Conservation (phyloP, 2,329 filamentous ascomycete genomes). For the Nigrospora sphaerica region DNA sequence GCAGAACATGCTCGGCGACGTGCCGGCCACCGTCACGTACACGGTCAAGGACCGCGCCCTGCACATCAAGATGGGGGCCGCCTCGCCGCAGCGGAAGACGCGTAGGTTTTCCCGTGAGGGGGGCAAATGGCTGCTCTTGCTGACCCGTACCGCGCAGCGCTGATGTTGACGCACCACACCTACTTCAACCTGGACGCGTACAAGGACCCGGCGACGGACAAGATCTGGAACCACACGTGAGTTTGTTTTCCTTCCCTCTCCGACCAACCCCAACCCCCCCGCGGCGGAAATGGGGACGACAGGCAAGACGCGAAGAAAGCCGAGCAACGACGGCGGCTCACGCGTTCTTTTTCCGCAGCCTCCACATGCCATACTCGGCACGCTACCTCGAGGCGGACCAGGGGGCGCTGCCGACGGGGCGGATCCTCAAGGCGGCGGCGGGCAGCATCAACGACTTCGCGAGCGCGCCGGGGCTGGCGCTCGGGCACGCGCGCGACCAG, state of each 20-base stretch:
- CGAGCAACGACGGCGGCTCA: too few relatives aligned
- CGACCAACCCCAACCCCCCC: too few relatives aligned
- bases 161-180: slow-evolving; percentile 59
- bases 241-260: too few relatives aligned
- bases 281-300: too few relatives aligned
- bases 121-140: not conserved
- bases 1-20: slow-evolving; percentile 54
- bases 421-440: slow-evolving; percentile 47
- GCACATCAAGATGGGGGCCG: slow-evolving; percentile 53
- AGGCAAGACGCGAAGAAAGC: too few relatives aligned
- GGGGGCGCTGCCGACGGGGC: slow-evolving; percentile 51
- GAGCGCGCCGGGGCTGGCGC: slow-evolving; percentile 46
- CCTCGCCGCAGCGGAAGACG: slow-evolving; percentile 39
- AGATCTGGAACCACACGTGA: slow-evolving; percentile 51
- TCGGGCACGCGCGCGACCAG: slow-evolving; percentile 53
- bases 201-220: slow-evolving; percentile 45
- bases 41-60: slow-evolving; percentile 49
- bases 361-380: slow-evolving; percentile 39
- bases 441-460: slow-evolving; percentile 61
- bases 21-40: slow-evolving; percentile 56
- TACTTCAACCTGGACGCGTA: slow-evolving; percentile 66
- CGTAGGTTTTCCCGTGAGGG: slow-evolving; percentile 20
- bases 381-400: slow-evolving; percentile 50
- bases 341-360: too few relatives aligned
- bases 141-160: slow-evolving; percentile 27